A percentile compares a stretch with the other conserved stretches of the same genome.
Conservation (phyloP, 139 green algal genomes). For the Volvox africanus region DNA sequence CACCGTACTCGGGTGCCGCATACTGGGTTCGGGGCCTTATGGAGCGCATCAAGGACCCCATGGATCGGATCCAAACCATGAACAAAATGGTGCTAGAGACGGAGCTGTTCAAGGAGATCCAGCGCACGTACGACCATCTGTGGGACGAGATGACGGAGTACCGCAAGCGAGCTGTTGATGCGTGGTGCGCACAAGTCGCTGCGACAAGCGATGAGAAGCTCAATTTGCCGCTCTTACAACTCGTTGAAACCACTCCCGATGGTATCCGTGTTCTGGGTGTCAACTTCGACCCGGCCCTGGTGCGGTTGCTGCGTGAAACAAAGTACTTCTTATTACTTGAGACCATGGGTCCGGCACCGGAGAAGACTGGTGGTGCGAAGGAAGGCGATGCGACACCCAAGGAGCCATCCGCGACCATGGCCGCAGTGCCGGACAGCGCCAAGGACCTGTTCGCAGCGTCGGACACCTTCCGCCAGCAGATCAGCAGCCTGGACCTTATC, state of each 20-base stretch:
- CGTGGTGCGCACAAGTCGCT: constrained; percentile 77
- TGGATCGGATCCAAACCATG: constrained; percentile 77
- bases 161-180: constrained; percentile 68
- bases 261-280: constrained; percentile 64
- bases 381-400: not conserved
- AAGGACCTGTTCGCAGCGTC: constrained; percentile 68
- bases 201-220: constrained; percentile 85
- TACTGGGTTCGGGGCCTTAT: constrained; percentile 86
- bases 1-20: constrained; percentile 79
- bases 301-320: constrained; percentile 88
- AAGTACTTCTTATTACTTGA: constrained; percentile 91
- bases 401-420: not conserved
- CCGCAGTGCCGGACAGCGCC: constrained; percentile 51
- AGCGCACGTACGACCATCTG: constrained; percentile 70
- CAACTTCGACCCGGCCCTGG: constrained; percentile 93
- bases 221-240: constrained; percentile 81
- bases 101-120: constrained; percentile 76
- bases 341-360: constrained; percentile 31
- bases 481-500: constrained; percentile 88
- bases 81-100: constrained; percentile 70
- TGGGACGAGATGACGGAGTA: constrained; percentile 76
- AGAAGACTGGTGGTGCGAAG: not conserved
- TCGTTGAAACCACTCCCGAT: constrained; percentile 12
- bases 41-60: constrained; percentile 87
- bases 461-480: constrained; percentile 84